Percentiles rank a stretch among this genome's conserved stretches.
These are phyloP conservation scores for Exophiala sideris DNA, from an alignment of 2,329 filamentous ascomycete genomes.

Conservation along the genomic window DNA sequence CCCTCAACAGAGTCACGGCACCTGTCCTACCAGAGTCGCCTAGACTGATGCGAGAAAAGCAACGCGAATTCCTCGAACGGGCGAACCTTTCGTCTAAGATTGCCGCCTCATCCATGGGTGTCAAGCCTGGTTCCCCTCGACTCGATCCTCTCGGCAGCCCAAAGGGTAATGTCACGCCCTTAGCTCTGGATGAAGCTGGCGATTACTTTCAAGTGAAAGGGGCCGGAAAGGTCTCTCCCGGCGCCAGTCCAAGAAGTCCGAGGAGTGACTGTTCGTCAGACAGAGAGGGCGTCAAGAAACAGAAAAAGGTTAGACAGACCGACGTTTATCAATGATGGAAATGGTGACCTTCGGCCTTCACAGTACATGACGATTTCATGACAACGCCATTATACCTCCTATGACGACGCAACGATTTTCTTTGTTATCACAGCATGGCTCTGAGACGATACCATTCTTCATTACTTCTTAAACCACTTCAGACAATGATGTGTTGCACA, in stretches of 20 bases:
- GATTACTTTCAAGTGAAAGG: constrained; percentile 36
- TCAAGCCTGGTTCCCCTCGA: constrained; percentile 43
- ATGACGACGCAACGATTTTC: constrained; percentile 12
- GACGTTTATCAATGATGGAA: constrained; percentile 20
- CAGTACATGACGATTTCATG: constrained; percentile 6
- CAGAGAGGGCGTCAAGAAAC: constrained; percentile 17
- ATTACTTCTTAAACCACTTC: too few relatives aligned
- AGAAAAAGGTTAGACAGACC: constrained; percentile 17
- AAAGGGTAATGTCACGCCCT: constrained; percentile 43
- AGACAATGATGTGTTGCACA: neutral
- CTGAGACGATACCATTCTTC: too few relatives aligned
- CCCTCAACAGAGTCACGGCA: constrained; percentile 24
- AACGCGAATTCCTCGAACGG: constrained; percentile 42
- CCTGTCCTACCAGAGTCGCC: constrained; percentile 33
- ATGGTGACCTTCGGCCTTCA: neutral
- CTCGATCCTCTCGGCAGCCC: constrained; percentile 45
- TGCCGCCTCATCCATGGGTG: constrained; percentile 29
- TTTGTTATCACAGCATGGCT: constrained; percentile 4
- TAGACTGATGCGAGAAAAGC: constrained; percentile 40
- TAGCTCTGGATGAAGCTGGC: constrained; percentile 37
- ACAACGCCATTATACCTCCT: neutral
- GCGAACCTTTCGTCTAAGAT: constrained; percentile 33
- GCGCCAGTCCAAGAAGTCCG: constrained; percentile 32
- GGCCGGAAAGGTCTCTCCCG: constrained; percentile 25
- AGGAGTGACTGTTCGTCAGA: constrained; percentile 18